Evolutionary conservation across 306 rosid genomes (phyloP).

Genomic region (Argentina anserina): DNA sequence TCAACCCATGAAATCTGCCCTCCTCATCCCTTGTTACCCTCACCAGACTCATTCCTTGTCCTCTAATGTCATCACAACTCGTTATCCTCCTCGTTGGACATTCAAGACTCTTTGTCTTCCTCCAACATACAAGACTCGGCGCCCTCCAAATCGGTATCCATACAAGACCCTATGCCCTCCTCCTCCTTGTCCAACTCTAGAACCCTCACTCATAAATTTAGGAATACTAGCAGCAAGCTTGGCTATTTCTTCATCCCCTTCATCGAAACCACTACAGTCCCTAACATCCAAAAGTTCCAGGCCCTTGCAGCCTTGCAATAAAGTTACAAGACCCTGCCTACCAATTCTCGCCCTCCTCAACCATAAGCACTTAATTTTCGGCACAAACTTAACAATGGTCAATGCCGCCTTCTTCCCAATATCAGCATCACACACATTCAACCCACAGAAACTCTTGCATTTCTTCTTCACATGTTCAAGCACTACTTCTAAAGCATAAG

Average conservation of each 20-base stretch:
- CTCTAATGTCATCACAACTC: not conserved
- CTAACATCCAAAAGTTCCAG: slow-evolving; percentile 1
- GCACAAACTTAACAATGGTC: not conserved
- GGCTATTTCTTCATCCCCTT: not conserved
- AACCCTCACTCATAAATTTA: slow-evolving; percentile 3
- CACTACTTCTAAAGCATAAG: not conserved
- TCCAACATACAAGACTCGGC: not conserved
- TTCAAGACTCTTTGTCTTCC: not conserved
- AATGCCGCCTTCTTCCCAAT: not conserved
- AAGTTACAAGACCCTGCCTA: not conserved
- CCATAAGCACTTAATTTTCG: slow-evolving; percentile 1
- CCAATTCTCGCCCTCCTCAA: not conserved
- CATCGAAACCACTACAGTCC: slow-evolving; percentile 5
- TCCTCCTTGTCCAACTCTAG: not conserved
- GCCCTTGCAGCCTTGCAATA: not conserved
- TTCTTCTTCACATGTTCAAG: not conserved
- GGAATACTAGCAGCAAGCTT: slow-evolving; percentile 7
- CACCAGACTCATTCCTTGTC: not conserved
- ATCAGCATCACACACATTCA: not conserved
- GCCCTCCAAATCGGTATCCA: not conserved
- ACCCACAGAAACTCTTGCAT: not conserved
- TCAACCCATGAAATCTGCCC: not conserved
- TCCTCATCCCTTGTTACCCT: not conserved
- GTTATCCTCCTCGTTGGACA: not conserved
- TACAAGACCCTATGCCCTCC: not conserved